A percentile compares a stretch with the other conserved stretches of the same genome.
Evolutionary conservation across 257 asterid genomes (phyloP).

Genomic region (Linderniella brevidens): DNA sequence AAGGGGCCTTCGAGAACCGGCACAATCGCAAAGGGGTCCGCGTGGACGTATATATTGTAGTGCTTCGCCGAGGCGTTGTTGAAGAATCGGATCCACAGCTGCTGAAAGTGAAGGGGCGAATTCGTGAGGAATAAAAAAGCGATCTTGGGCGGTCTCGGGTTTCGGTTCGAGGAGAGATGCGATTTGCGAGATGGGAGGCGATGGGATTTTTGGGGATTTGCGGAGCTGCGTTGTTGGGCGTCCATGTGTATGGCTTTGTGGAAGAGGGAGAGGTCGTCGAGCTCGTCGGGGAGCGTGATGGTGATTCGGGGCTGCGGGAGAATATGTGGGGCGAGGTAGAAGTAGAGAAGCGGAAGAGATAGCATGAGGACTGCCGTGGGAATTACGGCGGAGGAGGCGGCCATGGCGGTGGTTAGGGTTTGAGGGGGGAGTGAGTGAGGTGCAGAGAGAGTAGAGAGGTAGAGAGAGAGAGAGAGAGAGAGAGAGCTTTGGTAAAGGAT

Average conservation of each 20-base stretch:
- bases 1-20: constrained; percentile 35
- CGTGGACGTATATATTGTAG: constrained; percentile 71
- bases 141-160: constrained; percentile 65
- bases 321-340: constrained; percentile 40
- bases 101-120: constrained; percentile 53
- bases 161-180: constrained; percentile 42
- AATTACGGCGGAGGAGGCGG: constrained; percentile 34
- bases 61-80: constrained; percentile 20
- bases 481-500: too few relatives aligned
- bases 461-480: too few relatives aligned
- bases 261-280: constrained; percentile 79
- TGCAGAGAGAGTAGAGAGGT: too few relatives aligned
- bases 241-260: constrained; percentile 59
- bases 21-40: constrained; percentile 44
- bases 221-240: constrained; percentile 11
- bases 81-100: constrained; percentile 71
- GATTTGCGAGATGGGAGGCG: constrained; percentile 48
- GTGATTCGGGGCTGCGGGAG: constrained; percentile 56
- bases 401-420: constrained; percentile 17
- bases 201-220: constrained; percentile 26
- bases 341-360: constrained; percentile 38
- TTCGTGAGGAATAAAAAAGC: constrained; percentile 80
- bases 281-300: constrained; percentile 68
- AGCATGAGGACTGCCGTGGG: constrained; percentile 54
- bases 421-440: neutral